Conservation (phyloP, 768 basidiomycete species). For the Epithele typhae region DNA sequence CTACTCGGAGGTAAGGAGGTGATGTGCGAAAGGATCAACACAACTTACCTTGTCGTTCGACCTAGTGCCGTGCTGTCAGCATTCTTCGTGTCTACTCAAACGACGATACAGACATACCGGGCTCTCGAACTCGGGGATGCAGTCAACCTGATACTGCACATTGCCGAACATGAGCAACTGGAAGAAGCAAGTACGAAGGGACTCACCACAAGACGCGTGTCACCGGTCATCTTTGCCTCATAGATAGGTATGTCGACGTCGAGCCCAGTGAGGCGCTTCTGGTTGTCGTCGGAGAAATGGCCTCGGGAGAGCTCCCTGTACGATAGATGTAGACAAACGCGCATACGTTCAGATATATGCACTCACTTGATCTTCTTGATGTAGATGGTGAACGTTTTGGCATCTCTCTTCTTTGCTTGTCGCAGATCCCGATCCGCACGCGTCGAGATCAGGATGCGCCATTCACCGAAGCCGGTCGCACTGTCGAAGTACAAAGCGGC, state of each 20-base stretch:
- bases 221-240: constrained; percentile 57
- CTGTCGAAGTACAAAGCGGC: constrained; percentile 58
- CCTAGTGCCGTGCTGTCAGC: too few species aligned
- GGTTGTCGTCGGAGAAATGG: constrained; percentile 62
- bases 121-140: constrained; percentile 20
- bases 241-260: constrained; percentile 51
- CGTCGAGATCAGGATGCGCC: constrained; percentile 52
- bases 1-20: constrained; percentile 29
- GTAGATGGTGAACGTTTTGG: constrained; percentile 45
- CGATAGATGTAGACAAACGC: background rate
- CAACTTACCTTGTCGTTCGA: too few species aligned
- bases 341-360: too few species aligned
- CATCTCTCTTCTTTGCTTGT: constrained; percentile 40
- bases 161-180: background rate
- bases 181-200: background rate
- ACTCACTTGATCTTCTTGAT: constrained; percentile 67
- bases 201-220: constrained; percentile 18
- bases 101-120: constrained; percentile 17
- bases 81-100: too few species aligned
- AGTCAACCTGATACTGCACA: constrained; percentile 25
- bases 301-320: constrained; percentile 62
- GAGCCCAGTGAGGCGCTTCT: constrained; percentile 47
- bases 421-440: constrained; percentile 49
- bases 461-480: constrained; percentile 57
- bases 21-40: background rate